Base-by-base conservation (phyloP, 2,329 filamentous ascomycete genomes). In the Aspergillus amoenus region DNA sequence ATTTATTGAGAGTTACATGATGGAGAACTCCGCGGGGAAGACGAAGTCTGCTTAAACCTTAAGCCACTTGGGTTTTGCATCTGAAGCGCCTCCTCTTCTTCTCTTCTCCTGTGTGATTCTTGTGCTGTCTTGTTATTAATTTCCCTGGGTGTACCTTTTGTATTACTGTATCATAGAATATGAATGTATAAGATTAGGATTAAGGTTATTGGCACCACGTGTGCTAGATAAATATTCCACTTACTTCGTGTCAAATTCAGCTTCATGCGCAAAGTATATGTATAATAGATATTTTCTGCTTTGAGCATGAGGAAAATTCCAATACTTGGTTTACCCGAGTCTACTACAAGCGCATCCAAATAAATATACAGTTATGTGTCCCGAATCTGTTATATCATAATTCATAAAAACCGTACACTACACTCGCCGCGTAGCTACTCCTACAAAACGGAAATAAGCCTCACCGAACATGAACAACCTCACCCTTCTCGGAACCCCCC, bases 1-100 rank as follows among this genome's bases (percentile, higher is more conserved):
- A 24, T 77, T 76, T 60, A 76, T 77, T 56, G 65, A 70, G 44
- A 63, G 67, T 11, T 75, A 72, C 57, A 68, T 76, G 68, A 62
- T 65, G 53, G 56, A 64, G 55, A 64, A 65, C 43, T 41, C 46
- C 50, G 51, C 60, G 43, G 27, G 21, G 2, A 43, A 22, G 18
- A 32, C 41, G 42, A 30, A 60, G 40, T 57, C 51, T 55, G 40
- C 45, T 34, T 46, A 44, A 48, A 30, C 27, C 4, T 30, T 30
- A 11, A 30, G 27, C 27, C 11, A 30, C 8, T 43, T 49, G 24
- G 32, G 52, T 27, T 21, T 48, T 13, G 27, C 27, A 24, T 52
- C 32, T 46, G 17, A 37, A n/a, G 34, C 15, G 24, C 21, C 56
- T 55, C 43, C 48, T 57, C 48, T 52, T 55, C 42, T 57, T 52